phyloP scores from a whole-genome alignment of 805 yeast species.

The Metschnikowia lunata region DNA sequence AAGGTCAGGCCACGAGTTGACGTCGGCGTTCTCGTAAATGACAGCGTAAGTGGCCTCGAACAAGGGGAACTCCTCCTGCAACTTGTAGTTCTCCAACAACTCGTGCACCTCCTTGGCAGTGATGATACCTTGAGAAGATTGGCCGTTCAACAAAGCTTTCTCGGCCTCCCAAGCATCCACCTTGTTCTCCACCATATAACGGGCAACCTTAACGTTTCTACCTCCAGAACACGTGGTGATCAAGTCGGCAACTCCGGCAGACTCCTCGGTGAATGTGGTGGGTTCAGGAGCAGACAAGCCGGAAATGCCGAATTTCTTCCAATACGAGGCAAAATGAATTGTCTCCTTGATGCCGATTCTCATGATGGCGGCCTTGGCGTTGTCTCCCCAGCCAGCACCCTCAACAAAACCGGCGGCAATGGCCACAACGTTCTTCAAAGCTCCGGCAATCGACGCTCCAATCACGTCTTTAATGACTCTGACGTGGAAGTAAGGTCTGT shows the following conservation, averaged over 20 bases:
- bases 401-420: conserved; percentile 45
- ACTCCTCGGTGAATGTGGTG: conserved; percentile 40
- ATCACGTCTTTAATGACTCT: conserved; percentile 42
- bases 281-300: conserved; percentile 33
- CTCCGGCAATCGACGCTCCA: conserved; percentile 46
- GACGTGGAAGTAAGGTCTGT: conserved; percentile 45
- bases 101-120: conserved; percentile 47
- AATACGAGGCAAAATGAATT: conserved; percentile 36
- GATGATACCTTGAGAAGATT: conserved; percentile 44
- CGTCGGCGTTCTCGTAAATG: conserved; percentile 37
- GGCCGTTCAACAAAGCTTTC: conserved; percentile 42
- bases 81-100: conserved; percentile 33
- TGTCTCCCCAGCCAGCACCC: conserved; percentile 48
- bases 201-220: conserved; percentile 44
- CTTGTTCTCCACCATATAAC: conserved; percentile 42
- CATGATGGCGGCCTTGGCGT: conserved; percentile 47
- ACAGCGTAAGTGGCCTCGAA: conserved; percentile 45
- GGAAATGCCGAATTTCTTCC: conserved; percentile 20
- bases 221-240: conserved; percentile 47
- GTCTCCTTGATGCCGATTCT: conserved; percentile 42
- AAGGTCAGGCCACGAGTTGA: conserved; percentile 39
- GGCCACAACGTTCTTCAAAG: conserved; percentile 44
- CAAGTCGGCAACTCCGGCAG: conserved; percentile 47
- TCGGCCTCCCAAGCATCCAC: conserved; percentile 41
- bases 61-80: conserved; percentile 38